Evolutionary conservation across 352 stramenopile species (phyloP), one percentile per base, ranked within the genome.

Genomic region (Phytophthora agathidicida): DNA sequence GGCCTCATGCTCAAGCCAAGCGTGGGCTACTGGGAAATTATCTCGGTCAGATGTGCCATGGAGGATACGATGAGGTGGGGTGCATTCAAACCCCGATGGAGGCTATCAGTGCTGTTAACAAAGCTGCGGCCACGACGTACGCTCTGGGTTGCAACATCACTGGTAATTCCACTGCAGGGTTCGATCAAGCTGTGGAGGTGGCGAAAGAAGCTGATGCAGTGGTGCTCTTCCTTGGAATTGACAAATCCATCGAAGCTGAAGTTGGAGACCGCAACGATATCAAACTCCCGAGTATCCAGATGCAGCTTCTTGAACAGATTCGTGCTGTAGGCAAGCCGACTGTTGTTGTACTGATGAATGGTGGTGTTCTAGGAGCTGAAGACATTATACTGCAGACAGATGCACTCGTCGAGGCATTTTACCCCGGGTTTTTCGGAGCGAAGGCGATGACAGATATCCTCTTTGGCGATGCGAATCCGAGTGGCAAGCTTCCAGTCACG

Each of bases 11-110:
- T 17, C 19, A 44, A n/a, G 37, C 37, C 9, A 44, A 44, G 17
- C 20, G 37, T 4, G 37, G 37, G 17, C 19, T 44, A 4, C 27
- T 44, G 9, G 37, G 37, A 1, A 44, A 44, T 19, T 44, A 44
- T 26, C 37, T 44, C 5, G 37, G 37, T 7, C 37, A 44, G 17
- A 44, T 44, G 37, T 44, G 37, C 20, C 37, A 44, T 44, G 37
- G 37, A 14, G 20, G 11, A 19, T 44, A 44, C 37, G 28, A 44
- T 44, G 37, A 44, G 28, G 37, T 44, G 11, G 37, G 37, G 19
- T 44, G 37, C 17, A 44, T 27, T 27, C 37, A 44, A n/a, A 44
- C 20, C 9, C 37, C 37, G 4, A 17, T 44, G 8, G 37, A 44
- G 19, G 37, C 37, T 44, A 14, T 44, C 3, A 30, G 19, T 27